Percentiles rank a stretch among this genome's conserved stretches.
Evolutionary conservation across 2,329 filamentous ascomycete genomes (phyloP).

Genomic region (Lachnellula arida): DNA sequence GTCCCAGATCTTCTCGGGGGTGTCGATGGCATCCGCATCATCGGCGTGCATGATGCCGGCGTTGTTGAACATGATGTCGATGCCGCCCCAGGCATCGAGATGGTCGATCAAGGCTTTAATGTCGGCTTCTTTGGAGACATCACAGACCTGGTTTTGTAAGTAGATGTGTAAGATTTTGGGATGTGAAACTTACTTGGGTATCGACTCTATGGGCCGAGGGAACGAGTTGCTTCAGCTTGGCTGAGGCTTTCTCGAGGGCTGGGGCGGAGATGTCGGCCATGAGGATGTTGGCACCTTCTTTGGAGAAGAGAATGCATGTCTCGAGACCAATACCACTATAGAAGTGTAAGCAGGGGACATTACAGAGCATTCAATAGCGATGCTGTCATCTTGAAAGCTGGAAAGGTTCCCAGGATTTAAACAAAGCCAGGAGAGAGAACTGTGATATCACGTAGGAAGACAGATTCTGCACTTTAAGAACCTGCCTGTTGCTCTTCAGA

Average conservation of each 20-base stretch:
- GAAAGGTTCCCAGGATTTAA: too few relatives aligned
- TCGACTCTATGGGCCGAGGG: slow-evolving; percentile 48
- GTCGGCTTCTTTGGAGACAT: slow-evolving; percentile 66
- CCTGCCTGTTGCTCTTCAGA: too few relatives aligned
- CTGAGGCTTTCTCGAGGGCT: slow-evolving; percentile 57
- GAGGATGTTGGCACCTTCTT: slow-evolving; percentile 66
- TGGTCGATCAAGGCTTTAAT: slow-evolving; percentile 56
- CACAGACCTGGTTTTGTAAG: slow-evolving; percentile 40
- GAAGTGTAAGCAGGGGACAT: neutral
- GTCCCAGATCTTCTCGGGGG: slow-evolving; percentile 72
- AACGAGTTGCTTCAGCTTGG: slow-evolving; percentile 55
- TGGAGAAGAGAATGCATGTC: slow-evolving; percentile 66
- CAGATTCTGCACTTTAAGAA: too few relatives aligned
- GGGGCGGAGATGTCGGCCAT: slow-evolving; percentile 65
- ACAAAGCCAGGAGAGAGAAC: too few relatives aligned
- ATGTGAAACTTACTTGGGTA: slow-evolving; percentile 28
- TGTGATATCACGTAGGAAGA: too few relatives aligned
- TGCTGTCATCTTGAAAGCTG: too few relatives aligned
- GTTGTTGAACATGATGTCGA: slow-evolving; percentile 77
- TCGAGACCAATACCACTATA: slow-evolving; percentile 68
- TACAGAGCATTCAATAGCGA: too few relatives aligned
- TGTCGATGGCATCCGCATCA: slow-evolving; percentile 60
- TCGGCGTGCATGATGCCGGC: slow-evolving; percentile 74
- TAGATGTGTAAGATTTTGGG: neutral
- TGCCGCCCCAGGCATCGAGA: slow-evolving; percentile 64